These are phyloP conservation scores for Glomus cerebriforme DNA, from an alignment of 192 early-diverging fungal species.

Conservation along the genomic window DNA sequence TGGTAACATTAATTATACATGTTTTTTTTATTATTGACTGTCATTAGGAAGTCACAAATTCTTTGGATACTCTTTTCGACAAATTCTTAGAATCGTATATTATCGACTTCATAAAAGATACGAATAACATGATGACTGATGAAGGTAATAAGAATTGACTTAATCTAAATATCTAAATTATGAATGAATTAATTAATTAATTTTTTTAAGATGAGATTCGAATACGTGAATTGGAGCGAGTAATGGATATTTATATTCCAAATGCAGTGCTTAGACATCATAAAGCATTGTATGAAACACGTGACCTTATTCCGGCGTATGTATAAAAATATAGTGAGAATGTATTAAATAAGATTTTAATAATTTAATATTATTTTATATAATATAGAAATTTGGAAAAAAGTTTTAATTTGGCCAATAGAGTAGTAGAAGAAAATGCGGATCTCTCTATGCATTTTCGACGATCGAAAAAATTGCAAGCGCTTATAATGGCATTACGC, in stretches of 20 bases:
- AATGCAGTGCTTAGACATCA: slow-evolving; percentile 10
- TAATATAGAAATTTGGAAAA: slow-evolving; percentile 25
- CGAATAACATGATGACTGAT: not conserved
- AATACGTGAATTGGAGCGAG: not conserved
- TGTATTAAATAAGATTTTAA: not conserved
- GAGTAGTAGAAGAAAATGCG: not conserved
- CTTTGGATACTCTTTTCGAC: not conserved
- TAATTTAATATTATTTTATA: not conserved
- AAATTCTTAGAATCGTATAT: not conserved
- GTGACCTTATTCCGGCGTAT: not conserved
- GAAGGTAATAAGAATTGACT: not conserved
- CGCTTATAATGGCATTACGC: not conserved
- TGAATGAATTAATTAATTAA: not conserved
- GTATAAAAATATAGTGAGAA: not conserved
- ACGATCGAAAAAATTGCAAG: slow-evolving; percentile 12
- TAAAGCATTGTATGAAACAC: slow-evolving; percentile 9
- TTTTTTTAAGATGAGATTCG: slow-evolving; percentile 6
- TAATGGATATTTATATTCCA: slow-evolving; percentile 27
- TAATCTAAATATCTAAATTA: not conserved
- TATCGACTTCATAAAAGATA: not conserved
- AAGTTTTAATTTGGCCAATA: slow-evolving; percentile 18
- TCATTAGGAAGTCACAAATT: not conserved
- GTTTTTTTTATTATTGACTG: not conserved
- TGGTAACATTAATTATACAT: not conserved
- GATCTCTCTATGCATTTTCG: slow-evolving; percentile 10